Conservation (phyloP, 2,329 filamentous ascomycete species). For the Colletotrichum camelliae region DNA sequence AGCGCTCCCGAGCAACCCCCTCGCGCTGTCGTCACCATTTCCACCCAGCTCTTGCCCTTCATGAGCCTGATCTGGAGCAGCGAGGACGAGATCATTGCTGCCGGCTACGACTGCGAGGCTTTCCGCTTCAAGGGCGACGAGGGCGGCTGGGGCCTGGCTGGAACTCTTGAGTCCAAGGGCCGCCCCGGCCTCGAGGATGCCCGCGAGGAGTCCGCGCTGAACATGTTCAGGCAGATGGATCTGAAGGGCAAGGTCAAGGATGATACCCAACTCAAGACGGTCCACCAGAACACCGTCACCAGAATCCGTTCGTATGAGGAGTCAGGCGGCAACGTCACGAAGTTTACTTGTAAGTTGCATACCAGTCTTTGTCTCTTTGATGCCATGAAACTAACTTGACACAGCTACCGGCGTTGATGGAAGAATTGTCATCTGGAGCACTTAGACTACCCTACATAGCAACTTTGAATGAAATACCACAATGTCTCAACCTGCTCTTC, state of each 20-base stretch:
- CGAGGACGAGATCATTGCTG: conserved; percentile 92
- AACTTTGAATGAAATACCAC: conserved; percentile 10
- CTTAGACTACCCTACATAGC: conserved; percentile 46
- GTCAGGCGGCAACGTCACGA: conserved; percentile 67
- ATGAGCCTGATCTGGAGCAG: conserved; percentile 91
- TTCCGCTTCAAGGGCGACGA: conserved; percentile 85
- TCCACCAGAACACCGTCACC: conserved; percentile 95
- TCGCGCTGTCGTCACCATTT: conserved; percentile 86
- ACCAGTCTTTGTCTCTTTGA: background rate
- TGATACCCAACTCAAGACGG: conserved; percentile 92
- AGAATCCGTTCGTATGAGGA: conserved; percentile 80
- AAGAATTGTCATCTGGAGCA: conserved; percentile 79
- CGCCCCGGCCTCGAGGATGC: conserved; percentile 64
- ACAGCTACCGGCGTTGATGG: conserved; percentile 83
- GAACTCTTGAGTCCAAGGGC: conserved; percentile 79
- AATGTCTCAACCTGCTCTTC: background rate
- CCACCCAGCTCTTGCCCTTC: conserved; percentile 89
- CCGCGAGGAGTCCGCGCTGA: conserved; percentile 89
- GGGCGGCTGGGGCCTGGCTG: conserved; percentile 82
- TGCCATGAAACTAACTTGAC: conserved; percentile 26
- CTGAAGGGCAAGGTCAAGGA: conserved; percentile 91
- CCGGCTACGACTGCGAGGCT: conserved; percentile 88
- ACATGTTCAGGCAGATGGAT: conserved; percentile 99
- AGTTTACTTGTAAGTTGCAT: conserved; percentile 81
- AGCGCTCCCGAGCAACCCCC: conserved; percentile 90